A percentile compares a stretch with the other conserved stretches of the same genome.
Evolutionary conservation across 805 yeast genomes (phyloP).

Genomic region (Alloascoidea hylecoeti): DNA sequence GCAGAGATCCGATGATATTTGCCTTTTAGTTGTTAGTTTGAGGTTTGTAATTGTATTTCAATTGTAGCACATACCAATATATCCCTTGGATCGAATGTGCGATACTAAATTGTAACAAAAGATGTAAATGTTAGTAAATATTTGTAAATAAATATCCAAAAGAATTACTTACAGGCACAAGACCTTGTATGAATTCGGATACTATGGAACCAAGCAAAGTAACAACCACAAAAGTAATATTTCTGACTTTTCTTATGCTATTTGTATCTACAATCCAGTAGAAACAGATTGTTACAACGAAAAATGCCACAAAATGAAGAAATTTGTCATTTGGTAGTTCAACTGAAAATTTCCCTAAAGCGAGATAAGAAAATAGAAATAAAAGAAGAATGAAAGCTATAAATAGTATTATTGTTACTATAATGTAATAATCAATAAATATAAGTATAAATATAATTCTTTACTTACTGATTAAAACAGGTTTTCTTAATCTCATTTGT

Average conservation of each 20-base stretch:
- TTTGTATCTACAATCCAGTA: conserved; percentile 26
- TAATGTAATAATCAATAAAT: conserved; percentile 17
- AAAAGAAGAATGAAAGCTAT: conserved; percentile 9
- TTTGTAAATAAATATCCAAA: not conserved
- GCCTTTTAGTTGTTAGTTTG: conserved; percentile 8
- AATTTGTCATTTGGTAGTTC: conserved; percentile 23
- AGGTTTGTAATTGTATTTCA: not conserved
- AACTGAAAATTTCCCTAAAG: conserved; percentile 14
- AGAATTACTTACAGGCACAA: conserved; percentile 14
- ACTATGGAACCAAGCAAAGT: conserved; percentile 21
- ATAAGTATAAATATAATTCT: conserved; percentile 6
- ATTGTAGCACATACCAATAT: conserved; percentile 16
- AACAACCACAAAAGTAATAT: conserved; percentile 19
- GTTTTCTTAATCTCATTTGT: conserved; percentile 6
- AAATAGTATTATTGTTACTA: conserved; percentile 11
- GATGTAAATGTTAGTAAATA: conserved; percentile 5
- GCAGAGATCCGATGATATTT: conserved; percentile 19
- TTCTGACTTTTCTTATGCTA: conserved; percentile 17
- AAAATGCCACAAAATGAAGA: conserved; percentile 20
- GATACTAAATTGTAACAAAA: conserved; percentile 9
- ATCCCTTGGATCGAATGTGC: conserved; percentile 21
- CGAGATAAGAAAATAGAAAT: conserved; percentile 10
- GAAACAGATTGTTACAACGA: conserved; percentile 19
- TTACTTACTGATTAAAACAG: not conserved
- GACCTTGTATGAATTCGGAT: conserved; percentile 21